Base-by-base conservation (phyloP, 1,284 basidiomycete genomes). In the Leccinum pallidistipes region DNA sequence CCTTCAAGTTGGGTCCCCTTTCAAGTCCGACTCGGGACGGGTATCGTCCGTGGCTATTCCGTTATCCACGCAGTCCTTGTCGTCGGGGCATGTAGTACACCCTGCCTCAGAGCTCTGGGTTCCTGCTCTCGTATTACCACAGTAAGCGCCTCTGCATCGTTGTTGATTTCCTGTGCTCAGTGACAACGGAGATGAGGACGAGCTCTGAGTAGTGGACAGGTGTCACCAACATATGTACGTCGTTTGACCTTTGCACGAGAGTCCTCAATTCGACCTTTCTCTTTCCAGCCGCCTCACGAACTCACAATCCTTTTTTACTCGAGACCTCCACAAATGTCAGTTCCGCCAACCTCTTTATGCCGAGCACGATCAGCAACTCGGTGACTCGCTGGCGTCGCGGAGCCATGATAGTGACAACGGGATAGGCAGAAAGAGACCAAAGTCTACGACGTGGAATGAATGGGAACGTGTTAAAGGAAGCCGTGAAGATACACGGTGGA, bases 171-270 rank as follows among this genome's bases (percentile, higher is more conserved):
- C 9, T 4, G 14, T 52, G 14, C 24, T 12, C 54, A 79, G 75
- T 58, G 78, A 80, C 14, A 68, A 70, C 27, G 76, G 67, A 3
- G 85, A 86, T 8, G 87, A 88, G 9, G 88, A 87, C 12, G 86
- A 86, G 24, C 71, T 84, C 16, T 86, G 61, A 90, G 88, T 70
- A 91, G 90, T 68, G 88, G 89, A 1, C 88, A 90, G 69, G 83
- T 80, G 8, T 91, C 88, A 24, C 89, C 89, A 7, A 76, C 82
- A 64, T 86, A n/a, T n/a, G 88, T 87, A 69, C 65, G 83, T 80
- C 57, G 49, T 57, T 24, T 43, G 64, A 61, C 12, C 38, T 45
- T 62, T 55, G 56, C 24, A 32, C 62, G 24, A 54, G 52, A n/a
- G 38, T n/a, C 18, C 16, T 57, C 12, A 27, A 70, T 60, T 55